These are phyloP conservation scores for Aspergillus neotritici DNA, from an alignment of 2,329 filamentous ascomycete species.

Conservation along the genomic window DNA sequence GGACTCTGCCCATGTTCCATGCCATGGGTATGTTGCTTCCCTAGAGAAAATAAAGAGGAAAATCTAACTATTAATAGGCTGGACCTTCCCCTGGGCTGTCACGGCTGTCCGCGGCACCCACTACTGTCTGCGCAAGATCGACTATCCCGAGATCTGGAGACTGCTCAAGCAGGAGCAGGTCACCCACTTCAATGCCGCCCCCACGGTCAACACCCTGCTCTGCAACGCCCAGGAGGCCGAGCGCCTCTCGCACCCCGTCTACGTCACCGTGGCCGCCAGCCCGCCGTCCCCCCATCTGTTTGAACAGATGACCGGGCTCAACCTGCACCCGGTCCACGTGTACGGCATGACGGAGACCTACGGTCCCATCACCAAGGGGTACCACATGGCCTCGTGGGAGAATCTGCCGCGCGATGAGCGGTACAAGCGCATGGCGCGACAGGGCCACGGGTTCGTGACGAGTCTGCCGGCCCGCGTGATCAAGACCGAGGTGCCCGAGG, in stretches of 20 bases:
- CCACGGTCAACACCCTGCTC: slow-evolving; percentile 91
- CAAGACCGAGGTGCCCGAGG: slow-evolving; percentile 67
- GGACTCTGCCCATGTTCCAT: slow-evolving; percentile 87
- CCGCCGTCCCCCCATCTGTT: slow-evolving; percentile 88
- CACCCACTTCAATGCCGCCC: slow-evolving; percentile 93
- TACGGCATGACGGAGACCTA: slow-evolving; percentile 89
- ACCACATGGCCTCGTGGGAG: slow-evolving; percentile 83
- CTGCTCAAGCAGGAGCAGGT: slow-evolving; percentile 79
- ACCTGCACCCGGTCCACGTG: slow-evolving; percentile 85
- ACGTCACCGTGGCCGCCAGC: slow-evolving; percentile 86
- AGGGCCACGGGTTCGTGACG: slow-evolving; percentile 86
- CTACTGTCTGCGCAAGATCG: slow-evolving; percentile 88
- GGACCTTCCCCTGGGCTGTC: slow-evolving; percentile 91
- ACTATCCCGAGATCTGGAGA: slow-evolving; percentile 89
- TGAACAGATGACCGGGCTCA: slow-evolving; percentile 82
- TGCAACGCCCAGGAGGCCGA: slow-evolving; percentile 73
- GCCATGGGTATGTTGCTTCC: slow-evolving; percentile 45
- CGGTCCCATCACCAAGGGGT: slow-evolving; percentile 91
- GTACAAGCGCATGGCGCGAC: slow-evolving; percentile 84
- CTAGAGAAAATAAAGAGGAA: slow-evolving; percentile 22
- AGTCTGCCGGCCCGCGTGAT: slow-evolving; percentile 76
- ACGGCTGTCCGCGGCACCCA: slow-evolving; percentile 91
- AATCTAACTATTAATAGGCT: slow-evolving; percentile 41
- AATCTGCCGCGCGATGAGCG: slow-evolving; percentile 65
- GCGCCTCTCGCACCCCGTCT: slow-evolving; percentile 62